Percentiles rank a stretch among this genome's conserved stretches.
phyloP scores from a whole-genome alignment of 2,329 filamentous ascomycete species.

The Rosellinia necatrix region DNA sequence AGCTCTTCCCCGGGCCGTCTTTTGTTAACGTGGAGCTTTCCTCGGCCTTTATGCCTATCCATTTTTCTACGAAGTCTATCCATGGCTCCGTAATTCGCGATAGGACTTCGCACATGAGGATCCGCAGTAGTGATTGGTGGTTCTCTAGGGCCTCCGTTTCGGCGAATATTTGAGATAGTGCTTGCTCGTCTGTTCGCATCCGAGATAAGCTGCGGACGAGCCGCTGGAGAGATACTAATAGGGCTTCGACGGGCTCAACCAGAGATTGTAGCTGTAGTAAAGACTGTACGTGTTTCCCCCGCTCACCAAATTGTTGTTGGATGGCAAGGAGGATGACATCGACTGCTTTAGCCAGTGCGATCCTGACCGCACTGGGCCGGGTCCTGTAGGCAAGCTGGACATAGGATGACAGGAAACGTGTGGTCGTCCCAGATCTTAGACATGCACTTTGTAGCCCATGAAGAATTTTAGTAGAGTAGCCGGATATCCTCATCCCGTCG shows the following conservation, averaged over 20 bases:
- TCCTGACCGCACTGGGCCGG: conserved; percentile 50
- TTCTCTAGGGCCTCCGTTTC: conserved; percentile 68
- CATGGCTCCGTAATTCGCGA: conserved; percentile 67
- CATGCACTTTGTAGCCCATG: conserved; percentile 53
- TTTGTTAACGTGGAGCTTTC: conserved; percentile 59
- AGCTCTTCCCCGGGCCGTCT: conserved; percentile 56
- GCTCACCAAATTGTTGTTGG: conserved; percentile 53
- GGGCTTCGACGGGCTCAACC: conserved; percentile 50
- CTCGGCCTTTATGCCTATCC: conserved; percentile 72
- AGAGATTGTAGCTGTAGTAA: conserved; percentile 58
- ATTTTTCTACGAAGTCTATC: conserved; percentile 70
- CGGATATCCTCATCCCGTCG: conserved; percentile 56
- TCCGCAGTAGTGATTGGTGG: conserved; percentile 62
- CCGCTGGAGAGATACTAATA: conserved; percentile 57
- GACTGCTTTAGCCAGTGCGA: conserved; percentile 58
- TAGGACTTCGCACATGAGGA: conserved; percentile 70
- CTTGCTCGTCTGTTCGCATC: conserved; percentile 59
- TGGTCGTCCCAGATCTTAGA: conserved; percentile 52
- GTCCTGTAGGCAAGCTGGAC: conserved; percentile 52
- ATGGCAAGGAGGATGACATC: conserved; percentile 54
- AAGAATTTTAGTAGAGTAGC: conserved; percentile 58
- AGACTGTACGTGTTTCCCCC: conserved; percentile 50
- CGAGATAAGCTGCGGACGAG: conserved; percentile 54
- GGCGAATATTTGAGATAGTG: conserved; percentile 65
- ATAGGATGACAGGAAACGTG: conserved; percentile 52